phyloP scores from a whole-genome alignment of 352 stramenopile genomes.

The Saprolegnia parasitica region DNA sequence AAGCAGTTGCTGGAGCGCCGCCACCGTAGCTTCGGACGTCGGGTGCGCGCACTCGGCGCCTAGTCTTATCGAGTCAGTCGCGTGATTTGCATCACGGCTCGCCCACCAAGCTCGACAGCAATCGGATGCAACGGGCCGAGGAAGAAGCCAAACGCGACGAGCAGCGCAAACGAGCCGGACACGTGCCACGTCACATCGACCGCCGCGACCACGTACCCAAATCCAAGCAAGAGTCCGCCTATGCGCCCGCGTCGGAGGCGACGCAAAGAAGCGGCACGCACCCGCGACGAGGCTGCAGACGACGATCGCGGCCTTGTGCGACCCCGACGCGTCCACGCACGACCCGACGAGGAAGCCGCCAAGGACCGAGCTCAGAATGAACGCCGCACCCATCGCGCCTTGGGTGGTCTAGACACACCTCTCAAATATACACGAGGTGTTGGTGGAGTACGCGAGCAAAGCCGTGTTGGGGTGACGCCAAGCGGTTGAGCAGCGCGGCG shows the following conservation, averaged over 20 bases:
- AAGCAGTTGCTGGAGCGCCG: conserved; percentile 66
- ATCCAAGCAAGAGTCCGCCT: neutral
- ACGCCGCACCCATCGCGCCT: conserved; percentile 55
- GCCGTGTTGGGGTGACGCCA: conserved; percentile 43
- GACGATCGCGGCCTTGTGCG: conserved; percentile 53
- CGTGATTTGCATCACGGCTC: neutral
- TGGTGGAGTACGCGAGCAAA: conserved; percentile 42
- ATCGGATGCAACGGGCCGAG: conserved; percentile 64
- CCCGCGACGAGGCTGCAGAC: conserved; percentile 51
- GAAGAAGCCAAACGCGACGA: conserved; percentile 46
- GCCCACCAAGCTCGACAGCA: conserved; percentile 48
- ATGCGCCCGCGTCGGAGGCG: neutral
- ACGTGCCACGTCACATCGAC: conserved; percentile 17
- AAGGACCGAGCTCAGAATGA: conserved; percentile 65
- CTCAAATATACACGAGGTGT: too few species aligned
- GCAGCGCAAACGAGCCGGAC: conserved; percentile 39
- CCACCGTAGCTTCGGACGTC: conserved; percentile 69
- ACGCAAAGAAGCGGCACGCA: conserved; percentile 22
- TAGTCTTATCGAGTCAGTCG: neutral
- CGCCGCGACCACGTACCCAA: neutral
- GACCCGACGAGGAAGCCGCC: conserved; percentile 60
- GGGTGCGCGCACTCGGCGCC: conserved; percentile 61
- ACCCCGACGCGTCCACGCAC: conserved; percentile 54
- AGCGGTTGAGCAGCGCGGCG: conserved; percentile 61
- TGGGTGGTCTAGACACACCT: conserved; percentile 37